Conservation (phyloP, 2,329 filamentous ascomycete genomes). For the Drechslerella stenobrocha region DNA sequence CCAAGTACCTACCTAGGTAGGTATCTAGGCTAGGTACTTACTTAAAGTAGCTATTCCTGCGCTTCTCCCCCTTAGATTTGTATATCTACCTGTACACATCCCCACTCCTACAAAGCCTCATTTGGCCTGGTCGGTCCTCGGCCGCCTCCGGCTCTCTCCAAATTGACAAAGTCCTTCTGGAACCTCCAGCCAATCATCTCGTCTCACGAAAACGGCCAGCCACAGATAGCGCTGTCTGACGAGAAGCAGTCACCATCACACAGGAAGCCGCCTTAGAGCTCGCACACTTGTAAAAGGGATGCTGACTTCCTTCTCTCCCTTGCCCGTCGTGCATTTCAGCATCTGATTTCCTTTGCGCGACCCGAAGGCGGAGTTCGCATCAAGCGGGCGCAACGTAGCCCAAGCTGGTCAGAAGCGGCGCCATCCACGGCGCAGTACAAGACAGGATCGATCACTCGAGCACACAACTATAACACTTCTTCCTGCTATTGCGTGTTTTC, state of each 20-base stretch:
- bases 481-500: too few relatives aligned
- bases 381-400: slow-evolving; percentile 38
- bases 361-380: slow-evolving; percentile 41
- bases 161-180: too few relatives aligned
- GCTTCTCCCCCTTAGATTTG: too few relatives aligned
- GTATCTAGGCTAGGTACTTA: too few relatives aligned
- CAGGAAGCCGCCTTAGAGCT: not conserved
- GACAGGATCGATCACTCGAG: too few relatives aligned
- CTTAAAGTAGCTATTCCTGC: too few relatives aligned
- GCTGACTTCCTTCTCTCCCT: slow-evolving; percentile 28
- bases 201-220: slow-evolving; percentile 48
- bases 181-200: slow-evolving; percentile 22
- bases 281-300: slow-evolving; percentile 29
- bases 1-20: too few relatives aligned
- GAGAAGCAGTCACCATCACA: not conserved
- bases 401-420: not conserved
- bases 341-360: slow-evolving; percentile 20
- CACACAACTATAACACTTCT: too few relatives aligned
- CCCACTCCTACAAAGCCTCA: too few relatives aligned
- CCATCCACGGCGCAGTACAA: not conserved
- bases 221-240: slow-evolving; percentile 17
- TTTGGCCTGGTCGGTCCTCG: too few relatives aligned
- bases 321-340: not conserved
- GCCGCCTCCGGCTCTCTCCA: too few relatives aligned
- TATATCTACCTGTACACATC: too few relatives aligned